Percentiles rank a stretch among this genome's conserved stretches.
Evolutionary conservation across 306 rosid genomes (phyloP).

Genomic region (Rosa chinensis): DNA sequence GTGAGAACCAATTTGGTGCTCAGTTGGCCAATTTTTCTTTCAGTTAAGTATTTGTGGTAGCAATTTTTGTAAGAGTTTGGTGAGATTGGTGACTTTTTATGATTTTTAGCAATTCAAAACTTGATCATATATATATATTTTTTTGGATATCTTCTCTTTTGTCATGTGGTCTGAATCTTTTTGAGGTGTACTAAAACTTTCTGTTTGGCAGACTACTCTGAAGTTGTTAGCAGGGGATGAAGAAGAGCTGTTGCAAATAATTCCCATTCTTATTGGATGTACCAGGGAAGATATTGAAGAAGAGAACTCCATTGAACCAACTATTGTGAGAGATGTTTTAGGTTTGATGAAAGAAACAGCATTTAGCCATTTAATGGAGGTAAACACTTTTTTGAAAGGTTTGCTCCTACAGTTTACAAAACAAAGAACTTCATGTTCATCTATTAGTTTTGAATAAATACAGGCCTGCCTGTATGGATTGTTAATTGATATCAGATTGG

Average conservation of each 20-base stretch:
- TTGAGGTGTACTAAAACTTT: constrained; percentile 17
- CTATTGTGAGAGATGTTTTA: constrained; percentile 34
- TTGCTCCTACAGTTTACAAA: neutral
- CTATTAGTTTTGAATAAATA: neutral
- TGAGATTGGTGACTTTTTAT: constrained; percentile 14
- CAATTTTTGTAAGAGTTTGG: constrained; percentile 5
- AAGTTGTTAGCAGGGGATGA: constrained; percentile 68
- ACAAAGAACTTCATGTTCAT: neutral
- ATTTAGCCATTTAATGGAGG: constrained; percentile 96
- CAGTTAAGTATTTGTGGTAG: neutral
- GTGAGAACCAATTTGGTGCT: neutral
- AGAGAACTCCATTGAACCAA: constrained; percentile 41
- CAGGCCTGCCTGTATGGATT: neutral
- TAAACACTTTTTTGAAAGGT: constrained; percentile 29
- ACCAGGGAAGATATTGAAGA: constrained; percentile 42
- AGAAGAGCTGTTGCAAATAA: constrained; percentile 56
- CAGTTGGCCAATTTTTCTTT: neutral
- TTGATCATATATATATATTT: neutral
- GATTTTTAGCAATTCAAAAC: neutral
- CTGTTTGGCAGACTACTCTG: constrained; percentile 67
- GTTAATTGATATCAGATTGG: constrained; percentile 4
- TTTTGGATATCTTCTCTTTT: neutral
- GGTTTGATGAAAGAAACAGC: constrained; percentile 65
- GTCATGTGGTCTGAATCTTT: neutral
- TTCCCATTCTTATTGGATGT: constrained; percentile 78